These are phyloP conservation scores for Hyphopichia burtonii DNA, from an alignment of 1,139 yeast species.

Conservation along the genomic window DNA sequence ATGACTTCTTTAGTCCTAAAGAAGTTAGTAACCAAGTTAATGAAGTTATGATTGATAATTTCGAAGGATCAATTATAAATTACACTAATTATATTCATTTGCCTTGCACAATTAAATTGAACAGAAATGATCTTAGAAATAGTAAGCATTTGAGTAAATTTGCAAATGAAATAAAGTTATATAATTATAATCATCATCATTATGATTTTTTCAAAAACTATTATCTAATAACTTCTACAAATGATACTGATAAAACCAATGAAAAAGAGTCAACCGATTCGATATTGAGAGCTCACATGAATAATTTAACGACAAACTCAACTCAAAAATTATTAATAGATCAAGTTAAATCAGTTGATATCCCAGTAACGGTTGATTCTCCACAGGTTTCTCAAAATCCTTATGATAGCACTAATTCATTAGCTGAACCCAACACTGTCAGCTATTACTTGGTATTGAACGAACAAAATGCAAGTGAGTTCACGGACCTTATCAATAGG, in stretches of 20 bases:
- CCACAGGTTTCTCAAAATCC: too few species aligned
- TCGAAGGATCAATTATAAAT: conserved; percentile 14
- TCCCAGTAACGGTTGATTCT: too few species aligned
- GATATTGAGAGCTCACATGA: conserved; percentile 10
- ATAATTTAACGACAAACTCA: conserved; percentile 5
- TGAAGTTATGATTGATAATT: conserved; percentile 21
- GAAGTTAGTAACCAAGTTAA: conserved; percentile 12
- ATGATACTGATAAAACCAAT: too few species aligned
- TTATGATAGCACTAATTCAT: too few species aligned
- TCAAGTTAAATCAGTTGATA: neutral
- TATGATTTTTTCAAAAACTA: conserved; percentile 5
- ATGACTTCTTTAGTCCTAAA: conserved; percentile 3
- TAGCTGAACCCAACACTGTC: too few species aligned
- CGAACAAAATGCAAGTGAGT: neutral
- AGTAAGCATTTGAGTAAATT: neutral
- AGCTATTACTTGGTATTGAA: neutral
- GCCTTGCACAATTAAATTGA: conserved; percentile 13
- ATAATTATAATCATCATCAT: conserved; percentile 13
- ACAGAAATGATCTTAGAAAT: conserved; percentile 1
- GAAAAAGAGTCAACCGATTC: conserved; percentile 9
- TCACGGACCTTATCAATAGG: neutral
- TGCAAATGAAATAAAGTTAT: conserved; percentile 4
- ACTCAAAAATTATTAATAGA: neutral
- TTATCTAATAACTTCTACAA: too few species aligned
- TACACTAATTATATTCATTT: conserved; percentile 19